Evolutionary conservation across 2,329 filamentous ascomycete species (phyloP), one percentile per base, ranked within the genome.

Genomic region (Intubia oerlemansii): DNA sequence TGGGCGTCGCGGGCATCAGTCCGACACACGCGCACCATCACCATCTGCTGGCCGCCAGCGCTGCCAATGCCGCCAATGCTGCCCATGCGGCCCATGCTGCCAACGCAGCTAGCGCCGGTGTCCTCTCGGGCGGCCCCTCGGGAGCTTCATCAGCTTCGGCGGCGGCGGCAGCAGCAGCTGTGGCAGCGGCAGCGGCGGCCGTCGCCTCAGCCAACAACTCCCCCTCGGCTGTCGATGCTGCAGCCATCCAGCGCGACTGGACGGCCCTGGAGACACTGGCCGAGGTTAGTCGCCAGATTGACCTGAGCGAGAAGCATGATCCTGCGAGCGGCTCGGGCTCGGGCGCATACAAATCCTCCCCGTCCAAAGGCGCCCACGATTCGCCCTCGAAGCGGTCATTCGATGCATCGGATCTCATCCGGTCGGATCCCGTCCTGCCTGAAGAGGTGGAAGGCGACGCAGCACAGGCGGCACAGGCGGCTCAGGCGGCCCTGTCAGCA

Each of bases 211-310:
- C n/a, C n/a, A n/a, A n/a, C n/a, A n/a, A n/a, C n/a, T n/a, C n/a
- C n/a, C n/a, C n/a, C n/a, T 25, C 35, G 15, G 33, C 6, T n/a
- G 41, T 46, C 25, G 49, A 53, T 14, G 42, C 57, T 7, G 56
- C 59, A 2, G 42, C 48, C 32, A 44, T 46, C 21, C 47, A 49
- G 31, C 48, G 49, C 38, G 67, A 69, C 38, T 80, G 81, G 60
- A 81, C 79, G 35, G 78, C 79, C 2, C 57, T 92, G 21, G 79
- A 90, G 45, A 82, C 82, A 5, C 59, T 92, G 14, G 82, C 82
- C 18, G 82, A 92, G 50, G 82, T 84, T 1, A 90, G 82, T 28
- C 66, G 80, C 28, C 78, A 79, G 46, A 66, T 88, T 33, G 76
- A 77, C 39, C 56, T 69, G 11, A 64, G 57, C 34, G 62, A 70